Percentiles rank a stretch among this genome's conserved stretches.
Evolutionary conservation across 805 yeast species (phyloP).

Genomic region (Candida koratica): DNA sequence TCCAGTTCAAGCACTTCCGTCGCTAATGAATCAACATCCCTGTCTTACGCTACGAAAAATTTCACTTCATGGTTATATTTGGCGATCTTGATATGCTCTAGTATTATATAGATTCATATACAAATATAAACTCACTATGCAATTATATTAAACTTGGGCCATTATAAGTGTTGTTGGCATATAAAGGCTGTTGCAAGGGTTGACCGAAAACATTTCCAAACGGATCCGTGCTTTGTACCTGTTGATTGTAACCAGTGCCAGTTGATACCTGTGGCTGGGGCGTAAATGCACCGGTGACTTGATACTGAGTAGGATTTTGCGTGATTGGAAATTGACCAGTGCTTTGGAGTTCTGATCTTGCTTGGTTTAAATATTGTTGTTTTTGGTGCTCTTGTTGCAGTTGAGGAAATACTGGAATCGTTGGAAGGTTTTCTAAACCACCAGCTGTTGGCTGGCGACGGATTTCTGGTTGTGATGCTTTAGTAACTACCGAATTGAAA

Average conservation of each 20-base stretch:
- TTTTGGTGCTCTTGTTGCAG: slow-evolving; percentile 46
- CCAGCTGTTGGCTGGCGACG: slow-evolving; percentile 65
- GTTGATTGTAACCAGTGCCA: slow-evolving; percentile 5
- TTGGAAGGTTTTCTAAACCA: slow-evolving; percentile 63
- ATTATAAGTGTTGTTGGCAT: slow-evolving; percentile 12
- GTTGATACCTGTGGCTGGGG: neutral
- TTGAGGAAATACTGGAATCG: slow-evolving; percentile 66
- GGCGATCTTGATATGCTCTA: no score
- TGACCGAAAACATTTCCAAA: slow-evolving; percentile 2
- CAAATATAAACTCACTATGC: no score
- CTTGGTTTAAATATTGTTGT: slow-evolving; percentile 34
- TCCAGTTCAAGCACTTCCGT: no score
- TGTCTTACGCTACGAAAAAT: no score
- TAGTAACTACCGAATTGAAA: slow-evolving; percentile 19
- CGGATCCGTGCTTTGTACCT: neutral
- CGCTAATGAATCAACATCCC: no score
- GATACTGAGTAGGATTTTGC: slow-evolving; percentile 1
- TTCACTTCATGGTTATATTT: no score
- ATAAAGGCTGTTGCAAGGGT: slow-evolving; percentile 8
- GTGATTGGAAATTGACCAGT: slow-evolving; percentile 16
- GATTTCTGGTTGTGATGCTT: slow-evolving; percentile 20
- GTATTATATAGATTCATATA: no score
- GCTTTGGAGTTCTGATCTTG: slow-evolving; percentile 31
- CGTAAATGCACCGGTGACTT: neutral
- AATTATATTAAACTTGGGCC: slow-evolving; percentile 17